phyloP scores from a whole-genome alignment of 169 alveolate species.

The Babesia divergens region DNA sequence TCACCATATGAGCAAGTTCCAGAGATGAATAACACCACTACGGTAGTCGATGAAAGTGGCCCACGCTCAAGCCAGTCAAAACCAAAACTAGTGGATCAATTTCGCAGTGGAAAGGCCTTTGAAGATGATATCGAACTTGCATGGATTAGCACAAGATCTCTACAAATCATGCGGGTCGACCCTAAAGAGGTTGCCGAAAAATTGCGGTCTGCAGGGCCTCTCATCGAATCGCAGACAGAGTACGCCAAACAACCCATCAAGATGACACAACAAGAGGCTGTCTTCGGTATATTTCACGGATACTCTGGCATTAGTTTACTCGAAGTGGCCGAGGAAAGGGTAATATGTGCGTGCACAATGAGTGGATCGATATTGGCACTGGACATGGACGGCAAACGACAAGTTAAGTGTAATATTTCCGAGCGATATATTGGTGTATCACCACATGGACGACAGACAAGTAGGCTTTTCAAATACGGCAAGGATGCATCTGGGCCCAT shows the following conservation, averaged over 20 bases:
- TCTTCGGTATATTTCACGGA: conserved; percentile 45
- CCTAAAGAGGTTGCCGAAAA: neutral
- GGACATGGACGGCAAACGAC: neutral
- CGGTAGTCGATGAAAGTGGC: too few relatives aligned
- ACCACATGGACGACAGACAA: neutral
- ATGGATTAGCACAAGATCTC: neutral
- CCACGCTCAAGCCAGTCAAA: too few relatives aligned
- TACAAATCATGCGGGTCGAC: neutral
- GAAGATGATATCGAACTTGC: conserved; percentile 25
- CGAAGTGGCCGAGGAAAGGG: neutral
- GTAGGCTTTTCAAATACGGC: conserved; percentile 10
- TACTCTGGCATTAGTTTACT: conserved; percentile 39
- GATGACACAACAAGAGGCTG: conserved; percentile 13
- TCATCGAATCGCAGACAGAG: conserved; percentile 28
- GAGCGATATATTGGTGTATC: neutral
- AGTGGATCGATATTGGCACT: conserved; percentile 26
- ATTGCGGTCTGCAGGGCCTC: conserved; percentile 47
- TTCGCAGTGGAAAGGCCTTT: conserved; percentile 26
- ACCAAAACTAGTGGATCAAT: neutral
- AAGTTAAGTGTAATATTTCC: neutral
- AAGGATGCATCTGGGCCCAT: neutral
- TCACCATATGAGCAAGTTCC: too few relatives aligned
- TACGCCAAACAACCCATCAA: conserved; percentile 25
- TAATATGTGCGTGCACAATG: conserved; percentile 7
- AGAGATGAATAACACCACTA: too few relatives aligned